phyloP scores from a whole-genome alignment of 139 green algal genomes.

The Chlamydomonas sp. region DNA sequence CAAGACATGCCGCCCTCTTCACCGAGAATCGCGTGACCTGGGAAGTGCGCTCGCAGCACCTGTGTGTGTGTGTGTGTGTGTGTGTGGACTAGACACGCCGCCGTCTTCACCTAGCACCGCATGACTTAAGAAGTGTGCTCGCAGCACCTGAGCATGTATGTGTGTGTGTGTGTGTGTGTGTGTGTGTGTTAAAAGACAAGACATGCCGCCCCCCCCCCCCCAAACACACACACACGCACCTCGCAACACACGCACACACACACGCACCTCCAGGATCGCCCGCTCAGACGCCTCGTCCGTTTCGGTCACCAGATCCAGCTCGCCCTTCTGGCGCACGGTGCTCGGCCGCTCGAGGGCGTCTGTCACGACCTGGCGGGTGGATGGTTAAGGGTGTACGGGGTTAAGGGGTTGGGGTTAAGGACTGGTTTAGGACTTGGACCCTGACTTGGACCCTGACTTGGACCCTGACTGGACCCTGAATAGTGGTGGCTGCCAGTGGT shows the following conservation, averaged over 20 bases:
- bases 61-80: no score
- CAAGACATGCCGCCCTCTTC: slow-evolving; percentile 87
- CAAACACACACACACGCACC: no score
- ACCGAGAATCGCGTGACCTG: slow-evolving; percentile 70
- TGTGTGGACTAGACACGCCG: slow-evolving; percentile 77
- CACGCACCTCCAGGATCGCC: slow-evolving; percentile 4
- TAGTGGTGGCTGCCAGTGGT: no score
- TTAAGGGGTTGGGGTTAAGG: no score
- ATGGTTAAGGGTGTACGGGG: no score
- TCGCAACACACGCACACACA: no score
- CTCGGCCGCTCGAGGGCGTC: slow-evolving; percentile 59
- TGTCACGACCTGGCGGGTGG: slow-evolving; percentile 66
- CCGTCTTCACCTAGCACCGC: slow-evolving; percentile 87
- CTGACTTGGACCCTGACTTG: no score
- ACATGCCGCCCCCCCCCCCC: slow-evolving; percentile 89
- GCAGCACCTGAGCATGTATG: no score
- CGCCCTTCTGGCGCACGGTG: slow-evolving; percentile 17
- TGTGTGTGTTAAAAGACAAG: no score
- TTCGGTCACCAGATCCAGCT: slow-evolving; percentile 43
- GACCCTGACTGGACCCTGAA: no score
- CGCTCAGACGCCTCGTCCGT: slow-evolving; percentile 8
- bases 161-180: no score
- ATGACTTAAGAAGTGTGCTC: slow-evolving; percentile 32
- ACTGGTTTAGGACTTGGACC: no score
- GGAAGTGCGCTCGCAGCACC: slow-evolving; percentile 11